Evolutionary conservation across 2,329 filamentous ascomycete genomes (phyloP).

Genomic region (Periglandula ipomoeae): DNA sequence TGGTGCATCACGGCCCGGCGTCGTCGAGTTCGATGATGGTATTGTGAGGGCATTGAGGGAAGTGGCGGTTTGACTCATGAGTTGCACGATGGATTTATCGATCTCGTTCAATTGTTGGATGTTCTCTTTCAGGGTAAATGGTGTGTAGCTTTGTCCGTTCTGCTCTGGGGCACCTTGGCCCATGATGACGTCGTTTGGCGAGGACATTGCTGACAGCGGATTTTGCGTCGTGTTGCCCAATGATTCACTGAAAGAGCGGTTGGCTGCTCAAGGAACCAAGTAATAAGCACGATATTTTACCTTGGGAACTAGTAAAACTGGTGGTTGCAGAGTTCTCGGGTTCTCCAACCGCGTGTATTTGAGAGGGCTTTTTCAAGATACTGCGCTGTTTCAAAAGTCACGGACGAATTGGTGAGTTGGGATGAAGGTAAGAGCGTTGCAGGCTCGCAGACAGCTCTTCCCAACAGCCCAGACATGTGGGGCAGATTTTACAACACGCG

Average conservation of each 20-base stretch:
- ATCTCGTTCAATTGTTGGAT: conserved; percentile 74
- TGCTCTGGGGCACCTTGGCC: conserved; percentile 11
- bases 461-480: no score
- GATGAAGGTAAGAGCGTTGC: no score
- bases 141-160: conserved; percentile 26
- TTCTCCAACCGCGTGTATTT: no score
- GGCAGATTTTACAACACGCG: no score
- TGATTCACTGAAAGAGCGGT: background rate
- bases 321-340: no score
- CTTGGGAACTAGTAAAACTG: no score
- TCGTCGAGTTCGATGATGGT: conserved; percentile 13
- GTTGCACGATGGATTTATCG: conserved; percentile 47
- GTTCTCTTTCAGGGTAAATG: conserved; percentile 67
- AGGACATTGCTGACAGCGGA: conserved; percentile 17
- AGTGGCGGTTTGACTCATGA: conserved; percentile 35
- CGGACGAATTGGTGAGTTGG: no score
- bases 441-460: no score
- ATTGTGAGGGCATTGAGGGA: conserved; percentile 37
- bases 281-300: background rate
- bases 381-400: no score
- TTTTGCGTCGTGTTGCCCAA: background rate
- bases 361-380: no score
- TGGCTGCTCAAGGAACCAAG: background rate
- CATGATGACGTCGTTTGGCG: conserved; percentile 24
- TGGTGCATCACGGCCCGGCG: conserved; percentile 11